Base-by-base conservation (phyloP, 257 asterid species). In the Salvia splendens region DNA sequence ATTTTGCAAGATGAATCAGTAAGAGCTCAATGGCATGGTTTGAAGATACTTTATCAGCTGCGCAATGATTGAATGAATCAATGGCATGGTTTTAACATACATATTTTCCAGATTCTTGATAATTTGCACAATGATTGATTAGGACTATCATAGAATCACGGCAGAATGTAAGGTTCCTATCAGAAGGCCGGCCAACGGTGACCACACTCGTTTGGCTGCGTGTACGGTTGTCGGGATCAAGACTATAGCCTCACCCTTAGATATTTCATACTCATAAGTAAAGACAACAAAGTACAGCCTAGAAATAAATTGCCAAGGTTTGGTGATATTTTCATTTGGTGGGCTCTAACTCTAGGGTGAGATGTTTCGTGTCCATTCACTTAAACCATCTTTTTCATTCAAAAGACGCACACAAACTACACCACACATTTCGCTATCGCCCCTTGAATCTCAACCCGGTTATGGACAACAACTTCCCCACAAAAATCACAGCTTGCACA, bases 381-480 rank as follows among this genome's bases (percentile, higher is more conserved):
- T 33, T 7, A 72, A 65, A 66, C 75, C 68, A 58, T 57, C 70
- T 65, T 61, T 43, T 40, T 40, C 70, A 71, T 3, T 48, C 40
- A 46, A 58, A 72, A 32, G 50, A 68, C 45, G 33, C 53, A 32
- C 62, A 38, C 58, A 43, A 53, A 17, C 68, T 60, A 68, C 79
- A 82, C 87, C 95, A 83, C 90, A 86, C 65, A 77, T 36, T 35
- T 40, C 51, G 53, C 78, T 77, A 70, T 83, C 90, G 68, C 50
- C 68, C 65, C 49, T 59, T 38, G 53, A 41, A 56, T 58, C 58
- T 8, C 55, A 33, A 74, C 74, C 77, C 74, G 20, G 61, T 32
- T 32, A 61, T 16, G 54, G 72, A 71, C 52, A 43, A 60, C 73
- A 49, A 65, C 48, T 49, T 59, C 48, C 55, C 61, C 47, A 72